Percentiles rank a stretch among this genome's conserved stretches.
Evolutionary conservation across 2,329 filamentous ascomycete genomes (phyloP).

Genomic region (Fusarium ambrosium): DNA sequence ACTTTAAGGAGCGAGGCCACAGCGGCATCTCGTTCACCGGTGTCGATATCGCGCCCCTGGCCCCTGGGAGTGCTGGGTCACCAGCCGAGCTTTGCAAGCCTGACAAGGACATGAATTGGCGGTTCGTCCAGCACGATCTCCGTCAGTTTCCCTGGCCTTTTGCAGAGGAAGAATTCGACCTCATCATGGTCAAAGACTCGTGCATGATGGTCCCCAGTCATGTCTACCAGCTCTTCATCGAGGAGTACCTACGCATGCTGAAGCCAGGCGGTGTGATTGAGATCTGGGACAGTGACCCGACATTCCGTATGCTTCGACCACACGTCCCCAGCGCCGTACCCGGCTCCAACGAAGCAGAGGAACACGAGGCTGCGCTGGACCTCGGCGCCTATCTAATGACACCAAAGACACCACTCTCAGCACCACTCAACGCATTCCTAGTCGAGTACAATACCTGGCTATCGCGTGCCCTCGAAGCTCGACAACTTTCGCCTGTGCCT

Average conservation of each 20-base stretch:
- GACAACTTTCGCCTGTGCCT: conserved; percentile 79
- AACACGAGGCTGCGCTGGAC: conserved; percentile 74
- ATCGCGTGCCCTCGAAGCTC: conserved; percentile 78
- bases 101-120: conserved; percentile 85
- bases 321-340: conserved; percentile 71
- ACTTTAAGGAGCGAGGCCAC: conserved; percentile 78
- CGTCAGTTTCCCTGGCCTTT: conserved; percentile 83
- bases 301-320: conserved; percentile 84
- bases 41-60: conserved; percentile 82
- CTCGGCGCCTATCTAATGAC: conserved; percentile 88
- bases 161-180: conserved; percentile 82
- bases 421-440: conserved; percentile 84
- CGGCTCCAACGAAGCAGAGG: conserved; percentile 58
- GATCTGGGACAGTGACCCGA: conserved; percentile 90
- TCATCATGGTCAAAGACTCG: conserved; percentile 90
- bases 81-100: conserved; percentile 60
- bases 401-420: conserved; percentile 83
- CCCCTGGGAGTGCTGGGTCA: conserved; percentile 56
- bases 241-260: conserved; percentile 83
- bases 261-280: conserved; percentile 85
- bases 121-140: conserved; percentile 89
- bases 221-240: conserved; percentile 68
- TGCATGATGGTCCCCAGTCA: conserved; percentile 74
- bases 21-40: conserved; percentile 82
- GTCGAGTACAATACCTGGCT: conserved; percentile 89